Evolutionary conservation across 2,329 filamentous ascomycete species (phyloP).

Genomic region (Colletotrichum sp.): DNA sequence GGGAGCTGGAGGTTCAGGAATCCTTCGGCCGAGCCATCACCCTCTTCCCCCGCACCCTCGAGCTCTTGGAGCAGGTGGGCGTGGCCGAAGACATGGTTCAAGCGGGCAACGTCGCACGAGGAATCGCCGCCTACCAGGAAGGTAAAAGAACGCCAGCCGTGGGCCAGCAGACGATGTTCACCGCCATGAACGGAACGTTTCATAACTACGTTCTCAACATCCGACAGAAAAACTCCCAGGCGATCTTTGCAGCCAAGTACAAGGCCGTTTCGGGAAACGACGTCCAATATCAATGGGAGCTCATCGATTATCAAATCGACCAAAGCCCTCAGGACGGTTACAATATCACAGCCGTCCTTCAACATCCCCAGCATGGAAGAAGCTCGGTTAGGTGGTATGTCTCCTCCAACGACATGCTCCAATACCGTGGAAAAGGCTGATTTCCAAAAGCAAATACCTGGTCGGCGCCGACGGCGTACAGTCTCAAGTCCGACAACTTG

Average conservation of each 20-base stretch:
- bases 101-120: background rate
- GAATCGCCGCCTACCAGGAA: background rate
- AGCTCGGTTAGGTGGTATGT: background rate
- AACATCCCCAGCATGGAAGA: background rate
- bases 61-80: background rate
- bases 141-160: background rate
- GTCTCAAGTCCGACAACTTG: background rate
- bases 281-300: background rate
- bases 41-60: background rate
- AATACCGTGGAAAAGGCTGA: background rate
- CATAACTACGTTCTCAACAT: background rate
- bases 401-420: background rate
- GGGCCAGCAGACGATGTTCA: background rate
- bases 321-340: background rate
- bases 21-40: background rate
- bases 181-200: background rate
- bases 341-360: background rate
- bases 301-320: background rate
- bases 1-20: background rate
- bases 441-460: background rate
- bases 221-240: background rate
- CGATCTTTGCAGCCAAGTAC: background rate
- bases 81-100: background rate
- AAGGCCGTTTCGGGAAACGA: background rate
- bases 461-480: background rate